Conservation (phyloP, 1,284 basidiomycete species). For the Fomes fomentarius region DNA sequence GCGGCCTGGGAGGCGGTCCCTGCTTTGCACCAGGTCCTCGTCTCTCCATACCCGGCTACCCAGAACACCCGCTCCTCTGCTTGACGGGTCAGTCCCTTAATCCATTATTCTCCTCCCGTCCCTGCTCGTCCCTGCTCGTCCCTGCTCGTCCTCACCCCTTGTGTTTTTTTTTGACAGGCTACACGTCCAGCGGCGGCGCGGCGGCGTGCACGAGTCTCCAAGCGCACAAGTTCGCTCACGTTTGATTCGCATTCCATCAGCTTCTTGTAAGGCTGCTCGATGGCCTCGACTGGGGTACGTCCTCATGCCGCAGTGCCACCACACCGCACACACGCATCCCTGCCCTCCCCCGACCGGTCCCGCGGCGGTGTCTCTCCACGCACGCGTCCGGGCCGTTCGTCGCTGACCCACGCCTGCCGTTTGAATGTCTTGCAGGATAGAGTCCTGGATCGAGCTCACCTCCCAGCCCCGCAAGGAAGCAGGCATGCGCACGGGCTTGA, state of each 20-base stretch:
- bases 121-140: background rate
- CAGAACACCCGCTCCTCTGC: background rate
- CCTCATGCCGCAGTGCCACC: background rate
- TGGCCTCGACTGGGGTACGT: constrained; percentile 38
- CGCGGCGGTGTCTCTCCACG: too few species aligned
- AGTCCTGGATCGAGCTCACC: constrained; percentile 35
- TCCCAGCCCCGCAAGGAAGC: constrained; percentile 36
- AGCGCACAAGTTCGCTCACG: constrained; percentile 34
- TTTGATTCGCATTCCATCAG: constrained; percentile 40
- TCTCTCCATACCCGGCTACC: background rate
- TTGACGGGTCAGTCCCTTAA: too few species aligned
- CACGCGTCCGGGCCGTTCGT: background rate
- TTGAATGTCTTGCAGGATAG: background rate
- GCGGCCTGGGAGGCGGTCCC: background rate
- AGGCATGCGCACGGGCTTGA: constrained; percentile 32
- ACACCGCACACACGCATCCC: background rate
- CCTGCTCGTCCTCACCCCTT: background rate
- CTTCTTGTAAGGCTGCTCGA: constrained; percentile 46
- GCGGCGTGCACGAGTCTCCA: constrained; percentile 24
- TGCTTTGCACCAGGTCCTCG: constrained; percentile 4
- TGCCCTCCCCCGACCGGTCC: background rate
- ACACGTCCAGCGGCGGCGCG: background rate
- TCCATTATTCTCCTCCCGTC: too few species aligned
- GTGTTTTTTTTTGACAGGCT: background rate
- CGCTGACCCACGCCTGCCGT: background rate